Evolutionary conservation across 2,329 filamentous ascomycete species (phyloP).

Genomic region (Stylonectria norvegica): DNA sequence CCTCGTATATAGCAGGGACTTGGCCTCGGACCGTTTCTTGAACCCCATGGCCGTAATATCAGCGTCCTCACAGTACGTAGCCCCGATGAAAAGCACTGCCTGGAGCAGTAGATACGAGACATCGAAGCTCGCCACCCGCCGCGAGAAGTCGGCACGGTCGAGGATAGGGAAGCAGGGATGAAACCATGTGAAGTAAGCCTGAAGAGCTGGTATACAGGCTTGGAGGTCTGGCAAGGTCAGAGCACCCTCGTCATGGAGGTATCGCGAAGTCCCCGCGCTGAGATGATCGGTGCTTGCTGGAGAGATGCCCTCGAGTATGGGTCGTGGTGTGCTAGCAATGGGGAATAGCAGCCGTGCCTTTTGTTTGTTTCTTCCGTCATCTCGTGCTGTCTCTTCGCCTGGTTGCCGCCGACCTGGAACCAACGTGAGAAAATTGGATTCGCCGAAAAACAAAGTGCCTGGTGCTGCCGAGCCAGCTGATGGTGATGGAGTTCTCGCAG

Average conservation of each 20-base stretch:
- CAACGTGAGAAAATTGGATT: constrained; percentile 39
- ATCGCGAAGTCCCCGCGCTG: constrained; percentile 46
- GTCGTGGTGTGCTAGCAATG: constrained; percentile 27
- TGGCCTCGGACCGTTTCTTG: constrained; percentile 46
- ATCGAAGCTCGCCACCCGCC: constrained; percentile 36
- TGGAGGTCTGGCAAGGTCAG: constrained; percentile 44
- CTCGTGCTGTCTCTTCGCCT: constrained; percentile 3
- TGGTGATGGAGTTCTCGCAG: constrained; percentile 15
- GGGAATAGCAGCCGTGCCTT: constrained; percentile 30
- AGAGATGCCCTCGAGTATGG: constrained; percentile 12
- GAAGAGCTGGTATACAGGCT: constrained; percentile 41
- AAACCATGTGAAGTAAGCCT: constrained; percentile 55
- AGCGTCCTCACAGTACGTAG: constrained; percentile 49
- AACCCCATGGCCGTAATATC: constrained; percentile 45
- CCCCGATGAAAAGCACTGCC: constrained; percentile 52
- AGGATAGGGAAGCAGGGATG: constrained; percentile 55
- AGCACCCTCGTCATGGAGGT: constrained; percentile 42
- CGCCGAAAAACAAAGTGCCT: constrained; percentile 35
- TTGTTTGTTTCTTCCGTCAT: constrained; percentile 8
- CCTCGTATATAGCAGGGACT: constrained; percentile 47
- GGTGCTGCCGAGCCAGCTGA: constrained; percentile 19
- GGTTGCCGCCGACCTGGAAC: constrained; percentile 23
- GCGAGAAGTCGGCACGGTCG: constrained; percentile 43
- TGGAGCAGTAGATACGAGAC: constrained; percentile 50
- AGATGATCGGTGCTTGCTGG: constrained; percentile 33